phyloP scores from a whole-genome alignment of 495 filamentous ascomycete species.

The Aspergillus saccharolyticus region DNA sequence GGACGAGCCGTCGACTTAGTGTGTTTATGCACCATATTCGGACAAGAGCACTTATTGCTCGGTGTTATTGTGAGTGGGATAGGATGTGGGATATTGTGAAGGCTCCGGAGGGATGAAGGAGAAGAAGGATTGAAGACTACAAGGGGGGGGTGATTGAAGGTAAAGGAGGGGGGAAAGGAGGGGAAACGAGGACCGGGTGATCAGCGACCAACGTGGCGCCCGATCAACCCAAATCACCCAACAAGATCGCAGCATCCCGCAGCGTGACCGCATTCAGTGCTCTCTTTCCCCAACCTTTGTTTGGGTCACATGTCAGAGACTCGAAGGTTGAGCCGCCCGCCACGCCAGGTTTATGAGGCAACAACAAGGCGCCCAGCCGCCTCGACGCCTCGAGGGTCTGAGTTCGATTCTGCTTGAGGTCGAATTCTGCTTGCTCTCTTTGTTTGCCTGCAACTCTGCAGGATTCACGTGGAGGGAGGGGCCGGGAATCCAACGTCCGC shows the following conservation, averaged over 20 bases:
- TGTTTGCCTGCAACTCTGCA: background rate
- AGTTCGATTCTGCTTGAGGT: background rate
- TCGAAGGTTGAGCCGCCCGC: background rate
- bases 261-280: background rate
- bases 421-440: background rate
- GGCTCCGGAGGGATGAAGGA: background rate
- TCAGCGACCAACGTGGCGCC: conserved; percentile 13
- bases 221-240: conserved; percentile 13
- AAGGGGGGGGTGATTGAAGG: conserved; percentile 1
- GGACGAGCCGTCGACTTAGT: conserved; percentile 13
- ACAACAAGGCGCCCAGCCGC: background rate
- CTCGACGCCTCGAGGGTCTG: background rate
- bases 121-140: background rate
- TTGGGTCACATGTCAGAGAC: background rate
- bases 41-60: background rate
- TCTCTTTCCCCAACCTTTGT: background rate
- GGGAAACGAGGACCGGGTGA: conserved; percentile 9
- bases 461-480: background rate
- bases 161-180: conserved; percentile 8
- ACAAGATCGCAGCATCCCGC: conserved; percentile 3
- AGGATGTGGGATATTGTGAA: background rate
- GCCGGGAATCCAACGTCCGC: background rate
- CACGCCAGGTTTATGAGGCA: background rate
- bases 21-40: conserved; percentile 18
- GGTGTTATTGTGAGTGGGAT: background rate